A percentile compares a stretch with the other conserved stretches of the same genome.
Evolutionary conservation across 768 basidiomycete species (phyloP).

Genomic region (Lactifluus volemus): DNA sequence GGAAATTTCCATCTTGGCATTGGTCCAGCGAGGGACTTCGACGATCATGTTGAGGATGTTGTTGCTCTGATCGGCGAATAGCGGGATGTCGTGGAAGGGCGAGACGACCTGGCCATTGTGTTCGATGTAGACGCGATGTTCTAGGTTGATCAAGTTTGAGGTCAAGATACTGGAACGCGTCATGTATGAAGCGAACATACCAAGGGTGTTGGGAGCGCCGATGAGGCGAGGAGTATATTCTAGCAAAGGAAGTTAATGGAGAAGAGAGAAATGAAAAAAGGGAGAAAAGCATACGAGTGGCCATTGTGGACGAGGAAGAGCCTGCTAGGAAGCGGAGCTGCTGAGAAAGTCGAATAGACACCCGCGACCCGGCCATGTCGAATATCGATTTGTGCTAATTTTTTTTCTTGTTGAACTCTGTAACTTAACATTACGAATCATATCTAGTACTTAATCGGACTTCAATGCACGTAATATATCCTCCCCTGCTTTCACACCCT

Average conservation of each 20-base stretch:
- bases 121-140: conserved; percentile 93
- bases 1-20: conserved; percentile 99
- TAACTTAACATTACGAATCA: neutral
- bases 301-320: conserved; percentile 42
- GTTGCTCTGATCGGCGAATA: conserved; percentile 92
- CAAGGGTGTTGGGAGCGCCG: conserved; percentile 89
- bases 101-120: conserved; percentile 79
- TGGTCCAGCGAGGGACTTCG: conserved; percentile 98
- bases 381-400: neutral
- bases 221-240: conserved; percentile 71
- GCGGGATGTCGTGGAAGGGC: conserved; percentile 93
- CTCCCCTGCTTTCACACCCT: conserved; percentile 21
- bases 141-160: conserved; percentile 33
- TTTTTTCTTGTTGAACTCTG: neutral
- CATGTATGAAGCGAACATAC: conserved; percentile 34
- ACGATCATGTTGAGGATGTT: conserved; percentile 99
- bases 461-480: conserved; percentile 38
- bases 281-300: conserved; percentile 38
- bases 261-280: conserved; percentile 12
- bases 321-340: conserved; percentile 45
- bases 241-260: conserved; percentile 24
- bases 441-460: neutral
- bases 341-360: conserved; percentile 45
- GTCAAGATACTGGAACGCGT: neutral
- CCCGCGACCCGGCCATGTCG: conserved; percentile 9